Evolutionary conservation across 495 filamentous ascomycete genomes (phyloP), one percentile per base, ranked within the genome.

Genomic region (Niebla homalea): DNA sequence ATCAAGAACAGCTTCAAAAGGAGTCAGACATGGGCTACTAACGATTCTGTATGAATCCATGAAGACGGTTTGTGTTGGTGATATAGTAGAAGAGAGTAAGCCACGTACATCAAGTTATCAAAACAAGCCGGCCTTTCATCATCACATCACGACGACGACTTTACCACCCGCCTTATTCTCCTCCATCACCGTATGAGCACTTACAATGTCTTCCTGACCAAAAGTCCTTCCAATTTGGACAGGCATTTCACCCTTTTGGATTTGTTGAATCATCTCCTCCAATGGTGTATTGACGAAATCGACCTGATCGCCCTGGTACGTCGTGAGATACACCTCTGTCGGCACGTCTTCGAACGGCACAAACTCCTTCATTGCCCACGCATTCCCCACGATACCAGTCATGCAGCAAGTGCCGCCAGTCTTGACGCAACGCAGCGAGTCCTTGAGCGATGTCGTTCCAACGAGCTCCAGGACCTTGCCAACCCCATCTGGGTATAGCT

Each of bases 391-490:
- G 23, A 78, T 74, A 1, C 72, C 74, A 0, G 70, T 66, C 65
- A 74, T 65, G 59, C 68, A 75, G 4, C 74, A 67, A 19, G 64
- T 66, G 0, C 74, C 73, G 10, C 66, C 64, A 18, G 58, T 43
- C 38, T 60, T 58, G 1, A 58, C 58, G 50, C 66, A 70, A 25
- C 62, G 50, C 46, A 77, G 40, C 3, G 69, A 72, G 51, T 77
- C 74, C 4, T 60, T 46, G 35, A 73, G 50, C 1, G 61, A 64
- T 4, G 60, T 61, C 5, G 62, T 64, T 1, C 70, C 71, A 36
- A 74, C 63, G 4, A 75, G 56, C 55, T 75, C 68, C 14, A 78
- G 61, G 10, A 76, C 65, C 44, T 74, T 75, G 39, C 77, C 68
- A 25, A 67, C 71, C 7, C 61, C 62, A 16, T 64, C 62, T 0